A percentile compares a stretch with the other conserved stretches of the same genome.
Conservation (phyloP, 805 yeast species). For the Suhomyces prunicola region DNA sequence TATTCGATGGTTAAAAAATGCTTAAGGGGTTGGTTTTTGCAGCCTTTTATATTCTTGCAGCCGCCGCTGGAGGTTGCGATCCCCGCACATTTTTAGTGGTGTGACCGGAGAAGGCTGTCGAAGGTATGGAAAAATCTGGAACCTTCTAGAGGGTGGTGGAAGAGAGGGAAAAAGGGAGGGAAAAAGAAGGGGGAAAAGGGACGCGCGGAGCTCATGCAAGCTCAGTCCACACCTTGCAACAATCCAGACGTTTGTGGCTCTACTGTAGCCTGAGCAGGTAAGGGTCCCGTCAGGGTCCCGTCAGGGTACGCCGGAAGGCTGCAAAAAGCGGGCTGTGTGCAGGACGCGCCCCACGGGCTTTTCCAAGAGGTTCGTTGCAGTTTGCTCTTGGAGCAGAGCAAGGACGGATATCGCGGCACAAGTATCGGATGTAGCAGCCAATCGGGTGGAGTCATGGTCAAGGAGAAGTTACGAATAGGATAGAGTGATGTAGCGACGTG, state of each 20-base stretch:
- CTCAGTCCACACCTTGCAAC: not conserved
- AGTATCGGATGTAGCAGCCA: too few species aligned
- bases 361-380: not conserved
- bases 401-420: too few species aligned
- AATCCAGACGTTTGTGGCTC: not conserved
- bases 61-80: slow-evolving; percentile 1
- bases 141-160: slow-evolving; percentile 3
- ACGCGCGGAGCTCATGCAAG: not conserved
- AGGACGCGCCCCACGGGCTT: not conserved
- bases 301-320: not conserved
- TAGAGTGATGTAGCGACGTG: too few species aligned
- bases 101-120: slow-evolving; percentile 1
- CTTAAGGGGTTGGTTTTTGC: not conserved
- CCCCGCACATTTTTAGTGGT: slow-evolving; percentile 4
- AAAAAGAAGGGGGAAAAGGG: not conserved
- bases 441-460: too few species aligned
- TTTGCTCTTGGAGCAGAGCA: not conserved
- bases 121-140: slow-evolving; percentile 2
- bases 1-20: not conserved
- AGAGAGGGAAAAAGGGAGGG: not conserved
- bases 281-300: too few species aligned
- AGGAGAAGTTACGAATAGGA: too few species aligned
- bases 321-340: not conserved
- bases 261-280: not conserved
- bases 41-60: slow-evolving; percentile 5